phyloP scores from a whole-genome alignment of 805 yeast species.

The Starmera pachycereana region DNA sequence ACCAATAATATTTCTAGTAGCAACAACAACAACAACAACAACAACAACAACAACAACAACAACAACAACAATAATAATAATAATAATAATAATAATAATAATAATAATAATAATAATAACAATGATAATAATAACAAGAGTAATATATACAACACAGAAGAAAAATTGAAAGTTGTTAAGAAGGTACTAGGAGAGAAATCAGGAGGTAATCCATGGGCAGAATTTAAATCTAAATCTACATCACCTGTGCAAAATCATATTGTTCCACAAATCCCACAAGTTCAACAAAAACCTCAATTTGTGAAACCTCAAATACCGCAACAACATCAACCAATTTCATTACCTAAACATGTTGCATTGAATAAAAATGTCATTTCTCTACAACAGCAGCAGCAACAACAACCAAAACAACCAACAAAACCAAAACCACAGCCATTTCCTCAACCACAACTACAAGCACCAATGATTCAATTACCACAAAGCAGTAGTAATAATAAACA shows the following conservation, averaged over 20 bases:
- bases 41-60: too few species aligned
- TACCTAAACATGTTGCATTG: too few species aligned
- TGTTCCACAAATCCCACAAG: too few species aligned
- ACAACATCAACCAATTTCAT: too few species aligned
- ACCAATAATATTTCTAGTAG: too few species aligned
- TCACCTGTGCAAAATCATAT: too few species aligned
- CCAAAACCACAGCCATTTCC: neutral
- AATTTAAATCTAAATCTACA: slow-evolving; percentile 1
- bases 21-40: too few species aligned
- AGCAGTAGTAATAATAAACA: neutral
- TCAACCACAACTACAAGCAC: neutral
- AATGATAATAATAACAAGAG: neutral
- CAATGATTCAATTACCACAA: neutral
- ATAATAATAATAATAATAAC: too few species aligned
- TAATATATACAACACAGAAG: slow-evolving; percentile 17
- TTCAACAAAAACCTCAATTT: neutral
- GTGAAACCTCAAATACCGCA: neutral
- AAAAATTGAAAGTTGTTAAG: slow-evolving; percentile 3
- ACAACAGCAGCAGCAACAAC: neutral
- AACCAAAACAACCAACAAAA: neutral
- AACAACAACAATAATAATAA: too few species aligned
- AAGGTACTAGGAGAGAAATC: slow-evolving; percentile 8
- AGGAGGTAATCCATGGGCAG: slow-evolving; percentile 15
- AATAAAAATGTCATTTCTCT: neutral
- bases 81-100: too few species aligned